These are phyloP conservation scores for Xerophyta viscosa DNA, from an alignment of 106 monocot species.

Conservation along the genomic window DNA sequence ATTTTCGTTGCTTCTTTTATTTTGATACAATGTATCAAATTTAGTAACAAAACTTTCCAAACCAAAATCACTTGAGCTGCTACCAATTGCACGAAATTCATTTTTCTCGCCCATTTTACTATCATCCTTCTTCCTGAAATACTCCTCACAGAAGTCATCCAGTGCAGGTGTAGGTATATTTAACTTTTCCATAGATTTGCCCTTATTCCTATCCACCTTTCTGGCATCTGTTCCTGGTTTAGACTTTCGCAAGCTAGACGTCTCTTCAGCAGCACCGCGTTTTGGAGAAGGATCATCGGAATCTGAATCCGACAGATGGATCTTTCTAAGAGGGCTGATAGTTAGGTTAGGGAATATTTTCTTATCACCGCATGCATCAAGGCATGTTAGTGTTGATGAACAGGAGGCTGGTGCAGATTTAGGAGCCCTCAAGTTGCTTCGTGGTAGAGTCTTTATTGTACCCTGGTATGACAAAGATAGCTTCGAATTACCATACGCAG, in stretches of 20 bases:
- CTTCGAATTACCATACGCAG: conserved; percentile 43
- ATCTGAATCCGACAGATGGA: conserved; percentile 69
- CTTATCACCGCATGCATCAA: conserved; percentile 43
- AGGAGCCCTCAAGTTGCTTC: conserved; percentile 26
- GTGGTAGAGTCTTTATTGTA: conserved; percentile 32
- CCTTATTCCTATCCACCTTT: conserved; percentile 1
- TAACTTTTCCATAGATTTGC: background rate
- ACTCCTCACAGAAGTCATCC: conserved; percentile 85
- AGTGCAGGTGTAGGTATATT: conserved; percentile 70
- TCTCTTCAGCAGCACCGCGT: no score
- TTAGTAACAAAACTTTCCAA: conserved; percentile 11
- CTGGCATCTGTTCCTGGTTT: no score
- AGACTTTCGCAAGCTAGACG: no score
- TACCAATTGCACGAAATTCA: no score
- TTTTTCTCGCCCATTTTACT: background rate
- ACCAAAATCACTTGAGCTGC: conserved; percentile 24
- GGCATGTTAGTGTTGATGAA: conserved; percentile 25
- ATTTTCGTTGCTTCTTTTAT: conserved; percentile 4
- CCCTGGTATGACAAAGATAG: conserved; percentile 32
- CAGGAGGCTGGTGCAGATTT: conserved; percentile 17
- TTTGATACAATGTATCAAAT: conserved; percentile 8
- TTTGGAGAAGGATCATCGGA: conserved; percentile 49
- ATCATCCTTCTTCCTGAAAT: conserved; percentile 40
- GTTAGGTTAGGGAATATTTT: conserved; percentile 44
- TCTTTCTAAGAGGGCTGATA: conserved; percentile 69